phyloP scores from a whole-genome alignment of 1,284 basidiomycete species.

The Ustilago bromivora region DNA sequence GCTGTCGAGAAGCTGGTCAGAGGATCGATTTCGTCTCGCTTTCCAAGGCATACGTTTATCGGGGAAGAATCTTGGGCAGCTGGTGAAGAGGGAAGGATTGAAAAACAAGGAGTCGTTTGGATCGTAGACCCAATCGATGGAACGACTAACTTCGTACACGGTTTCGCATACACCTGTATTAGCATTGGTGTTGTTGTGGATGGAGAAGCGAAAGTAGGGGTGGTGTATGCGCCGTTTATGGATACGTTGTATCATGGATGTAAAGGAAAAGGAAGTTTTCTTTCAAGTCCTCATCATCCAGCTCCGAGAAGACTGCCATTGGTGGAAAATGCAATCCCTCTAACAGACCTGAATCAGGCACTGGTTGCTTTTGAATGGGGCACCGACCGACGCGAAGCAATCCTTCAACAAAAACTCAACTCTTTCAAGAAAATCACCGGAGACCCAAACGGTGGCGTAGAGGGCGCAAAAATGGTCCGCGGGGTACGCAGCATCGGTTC shows the following conservation, averaged over 20 bases:
- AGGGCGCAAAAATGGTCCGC: slow-evolving; percentile 86
- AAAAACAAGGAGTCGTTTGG: slow-evolving; percentile 84
- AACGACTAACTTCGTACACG: slow-evolving; percentile 92
- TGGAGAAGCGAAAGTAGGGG: slow-evolving; percentile 80
- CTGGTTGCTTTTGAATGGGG: slow-evolving; percentile 93
- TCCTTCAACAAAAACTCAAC: slow-evolving; percentile 75
- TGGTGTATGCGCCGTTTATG: slow-evolving; percentile 82
- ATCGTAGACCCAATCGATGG: slow-evolving; percentile 89
- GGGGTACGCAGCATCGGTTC: slow-evolving; percentile 71
- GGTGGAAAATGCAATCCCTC: slow-evolving; percentile 76
- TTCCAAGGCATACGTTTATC: slow-evolving; percentile 86
- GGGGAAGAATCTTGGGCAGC: slow-evolving; percentile 88
- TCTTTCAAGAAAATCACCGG: slow-evolving; percentile 84
- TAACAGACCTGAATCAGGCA: slow-evolving; percentile 83
- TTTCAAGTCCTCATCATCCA: slow-evolving; percentile 72
- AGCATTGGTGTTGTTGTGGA: slow-evolving; percentile 90
- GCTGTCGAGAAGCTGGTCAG: slow-evolving; percentile 88
- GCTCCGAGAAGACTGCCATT: slow-evolving; percentile 76
- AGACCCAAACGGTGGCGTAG: slow-evolving; percentile 75
- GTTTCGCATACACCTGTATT: slow-evolving; percentile 82
- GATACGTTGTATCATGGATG: slow-evolving; percentile 81
- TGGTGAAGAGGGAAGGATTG: slow-evolving; percentile 78
- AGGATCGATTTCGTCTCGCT: slow-evolving; percentile 76
- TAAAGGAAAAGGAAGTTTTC: slow-evolving; percentile 82
- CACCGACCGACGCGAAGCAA: slow-evolving; percentile 78